phyloP scores from a whole-genome alignment of 306 rosid species.

The Carpinus fangiana region DNA sequence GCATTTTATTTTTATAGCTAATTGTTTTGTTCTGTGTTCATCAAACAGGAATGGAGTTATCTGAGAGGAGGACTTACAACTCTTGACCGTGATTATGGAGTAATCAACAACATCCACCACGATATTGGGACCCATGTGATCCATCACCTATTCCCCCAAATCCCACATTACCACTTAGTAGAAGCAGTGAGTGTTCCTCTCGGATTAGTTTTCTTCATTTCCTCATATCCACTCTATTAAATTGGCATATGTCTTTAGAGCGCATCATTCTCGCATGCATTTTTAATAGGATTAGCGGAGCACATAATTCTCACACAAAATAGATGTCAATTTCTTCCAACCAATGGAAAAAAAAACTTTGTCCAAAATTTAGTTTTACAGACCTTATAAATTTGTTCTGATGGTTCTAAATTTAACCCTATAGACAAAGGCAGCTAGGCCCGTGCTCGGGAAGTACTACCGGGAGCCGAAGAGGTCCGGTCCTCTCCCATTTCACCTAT shows the following conservation, averaged over 20 bases:
- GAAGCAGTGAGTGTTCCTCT: slow-evolving; percentile 78
- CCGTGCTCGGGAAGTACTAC: slow-evolving; percentile 77
- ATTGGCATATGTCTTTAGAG: no score
- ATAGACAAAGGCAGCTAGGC: slow-evolving; percentile 89
- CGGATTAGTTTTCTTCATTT: background rate
- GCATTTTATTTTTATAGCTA: background rate
- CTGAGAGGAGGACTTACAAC: slow-evolving; percentile 63
- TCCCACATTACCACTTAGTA: slow-evolving; percentile 58
- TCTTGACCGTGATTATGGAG: slow-evolving; percentile 86
- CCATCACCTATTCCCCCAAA: slow-evolving; percentile 66
- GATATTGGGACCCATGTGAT: slow-evolving; percentile 65
- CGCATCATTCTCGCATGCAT: no score
- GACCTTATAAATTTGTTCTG: slow-evolving; percentile 4
- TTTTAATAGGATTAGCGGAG: no score
- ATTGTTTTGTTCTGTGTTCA: slow-evolving; percentile 13
- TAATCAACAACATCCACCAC: slow-evolving; percentile 60
- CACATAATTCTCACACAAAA: no score
- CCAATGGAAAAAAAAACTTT: no score
- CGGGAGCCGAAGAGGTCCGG: slow-evolving; percentile 73
- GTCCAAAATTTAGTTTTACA: background rate
- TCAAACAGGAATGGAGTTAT: slow-evolving; percentile 60
- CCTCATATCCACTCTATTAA: no score
- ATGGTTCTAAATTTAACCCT: slow-evolving; percentile 5
- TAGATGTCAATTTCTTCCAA: no score
- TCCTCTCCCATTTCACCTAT: slow-evolving; percentile 75